These are phyloP conservation scores for Cornus controversa DNA, from an alignment of 148 eudicot species.

Conservation along the genomic window DNA sequence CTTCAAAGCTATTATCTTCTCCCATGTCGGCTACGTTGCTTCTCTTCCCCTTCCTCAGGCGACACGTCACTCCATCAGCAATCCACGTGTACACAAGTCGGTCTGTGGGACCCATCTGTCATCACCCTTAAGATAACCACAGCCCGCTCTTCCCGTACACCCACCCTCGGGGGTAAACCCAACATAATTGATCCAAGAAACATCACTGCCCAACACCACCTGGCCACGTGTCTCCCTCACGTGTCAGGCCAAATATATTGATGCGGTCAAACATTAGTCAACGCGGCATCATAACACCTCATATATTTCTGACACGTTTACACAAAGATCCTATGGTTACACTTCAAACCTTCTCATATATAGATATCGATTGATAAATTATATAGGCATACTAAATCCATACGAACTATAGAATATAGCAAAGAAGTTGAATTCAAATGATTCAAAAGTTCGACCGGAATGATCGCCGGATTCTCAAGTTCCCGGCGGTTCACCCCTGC, in stretches of 20 bases:
- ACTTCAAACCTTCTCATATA: no score
- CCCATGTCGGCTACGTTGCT: constrained; percentile 3
- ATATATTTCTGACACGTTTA: constrained; percentile 32
- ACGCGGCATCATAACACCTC: not conserved
- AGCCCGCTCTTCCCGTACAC: not conserved
- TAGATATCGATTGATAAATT: not conserved
- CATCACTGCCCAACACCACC: not conserved
- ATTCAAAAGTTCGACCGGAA: constrained; percentile 36
- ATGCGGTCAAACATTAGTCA: not conserved
- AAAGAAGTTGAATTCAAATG: constrained; percentile 31
- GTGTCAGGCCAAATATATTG: constrained; percentile 9
- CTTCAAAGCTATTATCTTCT: no score
- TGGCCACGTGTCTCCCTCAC: constrained; percentile 25
- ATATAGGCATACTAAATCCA: constrained; percentile 8
- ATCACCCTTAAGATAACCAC: no score
- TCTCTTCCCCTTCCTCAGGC: not conserved
- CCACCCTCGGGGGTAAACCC: not conserved
- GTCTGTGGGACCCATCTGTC: not conserved
- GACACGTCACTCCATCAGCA: constrained; percentile 6
- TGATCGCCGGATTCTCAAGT: constrained; percentile 67
- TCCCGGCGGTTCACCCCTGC: constrained; percentile 77
- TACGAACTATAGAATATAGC: not conserved
- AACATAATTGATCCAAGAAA: not conserved
- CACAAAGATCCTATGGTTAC: no score
- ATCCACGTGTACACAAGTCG: constrained; percentile 12